Evolutionary conservation across 2,329 filamentous ascomycete genomes (phyloP).

Genomic region (Pezicula rhizophila): DNA sequence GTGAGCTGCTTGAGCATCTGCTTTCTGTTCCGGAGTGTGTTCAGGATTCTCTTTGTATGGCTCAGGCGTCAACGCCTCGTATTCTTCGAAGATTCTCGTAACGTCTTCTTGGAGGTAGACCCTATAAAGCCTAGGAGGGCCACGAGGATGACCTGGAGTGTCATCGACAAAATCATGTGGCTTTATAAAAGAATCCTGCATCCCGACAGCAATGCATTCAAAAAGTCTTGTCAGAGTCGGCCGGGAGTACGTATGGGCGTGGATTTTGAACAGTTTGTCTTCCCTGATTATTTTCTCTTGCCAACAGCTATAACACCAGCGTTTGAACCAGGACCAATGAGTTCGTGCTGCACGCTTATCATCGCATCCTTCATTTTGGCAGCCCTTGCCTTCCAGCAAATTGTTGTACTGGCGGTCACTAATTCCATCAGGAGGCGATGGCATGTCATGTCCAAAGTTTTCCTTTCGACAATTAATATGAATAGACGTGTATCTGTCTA

Average conservation of each 20-base stretch:
- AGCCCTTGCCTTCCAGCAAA: constrained; percentile 25
- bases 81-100: constrained; percentile 19
- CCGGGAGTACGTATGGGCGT: constrained; percentile 13
- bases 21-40: constrained; percentile 19
- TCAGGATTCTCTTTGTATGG: constrained; percentile 18
- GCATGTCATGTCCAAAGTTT: constrained; percentile 24
- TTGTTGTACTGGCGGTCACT: constrained; percentile 22
- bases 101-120: constrained; percentile 22
- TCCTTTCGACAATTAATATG: constrained; percentile 24
- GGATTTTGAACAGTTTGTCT: constrained; percentile 22
- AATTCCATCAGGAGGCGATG: constrained; percentile 13
- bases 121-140: constrained; percentile 21
- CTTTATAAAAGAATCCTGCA: constrained; percentile 26
- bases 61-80: constrained; percentile 20
- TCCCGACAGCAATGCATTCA: constrained; percentile 24
- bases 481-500: constrained; percentile 20
- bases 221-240: constrained; percentile 19
- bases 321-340: constrained; percentile 27
- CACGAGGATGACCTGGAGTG: constrained; percentile 11
- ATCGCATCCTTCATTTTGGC: constrained; percentile 16
- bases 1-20: constrained; percentile 14
- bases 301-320: constrained; percentile 25
- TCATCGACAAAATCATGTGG: constrained; percentile 24
- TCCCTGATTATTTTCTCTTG: constrained; percentile 22
- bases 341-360: constrained; percentile 21